Evolutionary conservation across 768 basidiomycete genomes (phyloP).

Genomic region (Pleurotus sapidus): DNA sequence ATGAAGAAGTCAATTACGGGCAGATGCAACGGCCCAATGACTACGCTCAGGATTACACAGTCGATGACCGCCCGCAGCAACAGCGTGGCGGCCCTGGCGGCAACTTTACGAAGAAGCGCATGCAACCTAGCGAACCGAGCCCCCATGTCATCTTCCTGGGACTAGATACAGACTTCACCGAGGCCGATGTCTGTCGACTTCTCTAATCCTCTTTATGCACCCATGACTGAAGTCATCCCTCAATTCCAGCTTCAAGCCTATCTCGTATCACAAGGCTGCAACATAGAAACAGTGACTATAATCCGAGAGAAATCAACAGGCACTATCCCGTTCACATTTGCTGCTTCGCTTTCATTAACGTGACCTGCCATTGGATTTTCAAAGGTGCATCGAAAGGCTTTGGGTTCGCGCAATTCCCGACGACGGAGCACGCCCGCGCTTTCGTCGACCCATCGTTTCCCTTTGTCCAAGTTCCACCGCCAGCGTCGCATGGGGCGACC

Average conservation of each 20-base stretch:
- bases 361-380: slow-evolving; percentile 58
- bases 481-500: slow-evolving; percentile 83
- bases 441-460: slow-evolving; percentile 92
- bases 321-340: slow-evolving; percentile 79
- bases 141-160: slow-evolving; percentile 96
- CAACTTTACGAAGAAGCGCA: slow-evolving; percentile 64
- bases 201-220: slow-evolving; percentile 26
- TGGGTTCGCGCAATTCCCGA: slow-evolving; percentile 93
- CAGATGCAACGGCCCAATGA: slow-evolving; percentile 29
- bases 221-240: slow-evolving; percentile 34
- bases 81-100: slow-evolving; percentile 38
- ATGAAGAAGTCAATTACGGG: slow-evolving; percentile 34
- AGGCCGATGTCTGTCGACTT: slow-evolving; percentile 79
- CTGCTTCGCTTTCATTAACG: slow-evolving; percentile 71
- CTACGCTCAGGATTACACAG: slow-evolving; percentile 43
- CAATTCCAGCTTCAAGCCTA: slow-evolving; percentile 72
- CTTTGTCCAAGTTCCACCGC: slow-evolving; percentile 89
- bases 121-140: slow-evolving; percentile 81
- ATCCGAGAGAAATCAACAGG: slow-evolving; percentile 97
- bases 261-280: slow-evolving; percentile 68
- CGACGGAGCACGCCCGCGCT: slow-evolving; percentile 80
- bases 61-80: slow-evolving; percentile 47
- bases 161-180: slow-evolving; percentile 87
- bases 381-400: slow-evolving; percentile 94
- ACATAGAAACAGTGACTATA: slow-evolving; percentile 86